Conservation (phyloP, 2,329 filamentous ascomycete genomes). For the Eutypella sp. region DNA sequence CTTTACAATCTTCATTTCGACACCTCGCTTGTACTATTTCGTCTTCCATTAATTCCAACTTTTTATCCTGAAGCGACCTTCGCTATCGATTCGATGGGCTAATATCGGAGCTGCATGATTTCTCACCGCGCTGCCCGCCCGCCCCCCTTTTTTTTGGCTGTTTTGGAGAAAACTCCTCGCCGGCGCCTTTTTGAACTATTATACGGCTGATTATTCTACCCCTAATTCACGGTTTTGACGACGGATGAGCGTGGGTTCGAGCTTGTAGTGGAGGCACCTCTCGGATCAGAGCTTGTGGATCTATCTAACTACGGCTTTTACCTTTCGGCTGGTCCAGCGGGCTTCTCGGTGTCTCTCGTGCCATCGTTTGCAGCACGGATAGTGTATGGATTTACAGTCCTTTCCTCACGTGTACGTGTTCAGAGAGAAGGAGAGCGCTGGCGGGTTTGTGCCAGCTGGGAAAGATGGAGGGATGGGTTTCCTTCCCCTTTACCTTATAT, state of each 20-base stretch:
- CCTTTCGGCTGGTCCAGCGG: slow-evolving; percentile 22
- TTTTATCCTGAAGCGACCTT: neutral
- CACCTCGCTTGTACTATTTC: slow-evolving; percentile 2
- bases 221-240: too few relatives aligned
- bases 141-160: too few relatives aligned
- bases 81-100: neutral
- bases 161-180: too few relatives aligned
- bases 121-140: too few relatives aligned
- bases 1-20: slow-evolving; percentile 2
- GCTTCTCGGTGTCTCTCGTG: slow-evolving; percentile 9
- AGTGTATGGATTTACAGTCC: too few relatives aligned
- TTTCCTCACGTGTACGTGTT: too few relatives aligned
- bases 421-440: too few relatives aligned
- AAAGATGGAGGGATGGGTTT: neutral
- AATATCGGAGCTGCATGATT: neutral
- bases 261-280: neutral
- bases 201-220: too few relatives aligned
- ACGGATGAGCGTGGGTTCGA: neutral
- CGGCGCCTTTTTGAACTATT: too few relatives aligned
- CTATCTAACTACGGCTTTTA: too few relatives aligned
- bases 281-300: neutral
- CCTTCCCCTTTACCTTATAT: too few relatives aligned
- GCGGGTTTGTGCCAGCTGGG: neutral
- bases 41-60: neutral
- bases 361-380: neutral